Evolutionary conservation across 805 yeast genomes (phyloP).

Genomic region (Teunomyces aglyptinius): DNA sequence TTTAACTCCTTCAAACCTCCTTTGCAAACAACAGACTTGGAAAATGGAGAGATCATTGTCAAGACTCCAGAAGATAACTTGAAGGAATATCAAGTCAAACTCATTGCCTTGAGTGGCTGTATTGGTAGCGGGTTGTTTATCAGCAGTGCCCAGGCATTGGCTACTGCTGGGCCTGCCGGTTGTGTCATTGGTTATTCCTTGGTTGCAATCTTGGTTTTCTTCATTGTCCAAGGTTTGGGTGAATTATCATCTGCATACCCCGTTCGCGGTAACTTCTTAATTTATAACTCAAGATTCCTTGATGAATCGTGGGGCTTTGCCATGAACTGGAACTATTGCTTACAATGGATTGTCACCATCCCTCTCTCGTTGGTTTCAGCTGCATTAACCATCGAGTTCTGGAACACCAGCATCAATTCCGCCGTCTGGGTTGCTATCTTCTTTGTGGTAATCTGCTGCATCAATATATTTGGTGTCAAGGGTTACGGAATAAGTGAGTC

Average conservation of each 20-base stretch:
- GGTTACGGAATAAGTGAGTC: slow-evolving; percentile 30
- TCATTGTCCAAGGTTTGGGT: slow-evolving; percentile 13
- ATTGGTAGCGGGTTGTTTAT: slow-evolving; percentile 22
- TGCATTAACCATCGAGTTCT: slow-evolving; percentile 21
- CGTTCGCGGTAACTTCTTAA: slow-evolving; percentile 13
- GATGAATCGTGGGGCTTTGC: slow-evolving; percentile 25
- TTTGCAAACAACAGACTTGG: slow-evolving; percentile 5
- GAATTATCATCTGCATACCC: slow-evolving; percentile 12
- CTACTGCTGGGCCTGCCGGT: slow-evolving; percentile 20
- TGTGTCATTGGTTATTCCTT: slow-evolving; percentile 14
- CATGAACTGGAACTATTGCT: slow-evolving; percentile 20
- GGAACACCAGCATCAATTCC: slow-evolving; percentile 21
- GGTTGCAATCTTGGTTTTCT: slow-evolving; percentile 11
- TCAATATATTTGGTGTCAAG: slow-evolving; percentile 25
- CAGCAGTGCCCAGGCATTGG: slow-evolving; percentile 14
- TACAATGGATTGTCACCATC: slow-evolving; percentile 12
- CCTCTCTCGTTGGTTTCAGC: slow-evolving; percentile 12
- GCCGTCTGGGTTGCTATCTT: slow-evolving; percentile 27
- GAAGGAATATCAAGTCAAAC: slow-evolving; percentile 12
- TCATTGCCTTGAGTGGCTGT: slow-evolving; percentile 20
- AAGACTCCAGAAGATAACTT: slow-evolving; percentile 11
- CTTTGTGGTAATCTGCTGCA: slow-evolving; percentile 19
- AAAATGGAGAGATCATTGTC: slow-evolving; percentile 5
- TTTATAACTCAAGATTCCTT: slow-evolving; percentile 15
- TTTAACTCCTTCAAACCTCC: slow-evolving; percentile 9